phyloP scores from a whole-genome alignment of 2,329 filamentous ascomycete species.

The Daldinia sp. region DNA sequence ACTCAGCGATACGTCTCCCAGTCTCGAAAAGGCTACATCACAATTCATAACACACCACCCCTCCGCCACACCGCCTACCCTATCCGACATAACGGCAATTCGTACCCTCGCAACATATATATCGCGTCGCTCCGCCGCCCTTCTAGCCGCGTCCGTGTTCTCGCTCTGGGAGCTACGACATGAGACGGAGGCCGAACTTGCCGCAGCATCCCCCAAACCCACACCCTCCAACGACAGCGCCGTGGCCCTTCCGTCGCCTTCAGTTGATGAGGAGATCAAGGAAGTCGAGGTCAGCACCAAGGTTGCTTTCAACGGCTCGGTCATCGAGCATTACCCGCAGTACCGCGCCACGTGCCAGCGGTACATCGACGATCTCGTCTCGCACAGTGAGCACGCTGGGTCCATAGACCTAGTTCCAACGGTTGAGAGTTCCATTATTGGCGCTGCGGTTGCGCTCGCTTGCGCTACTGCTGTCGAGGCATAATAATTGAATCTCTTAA shows the following conservation, averaged over 20 bases:
- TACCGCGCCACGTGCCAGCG: slow-evolving; percentile 73
- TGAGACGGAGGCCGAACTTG: slow-evolving; percentile 58
- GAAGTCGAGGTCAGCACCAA: slow-evolving; percentile 64
- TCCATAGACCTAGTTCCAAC: slow-evolving; percentile 74
- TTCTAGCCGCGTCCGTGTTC: slow-evolving; percentile 70
- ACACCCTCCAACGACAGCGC: slow-evolving; percentile 49
- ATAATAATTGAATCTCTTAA: slow-evolving; percentile 2
- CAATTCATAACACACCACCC: slow-evolving; percentile 66
- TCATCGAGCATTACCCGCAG: slow-evolving; percentile 81
- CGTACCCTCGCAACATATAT: slow-evolving; percentile 66
- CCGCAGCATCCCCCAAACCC: slow-evolving; percentile 31
- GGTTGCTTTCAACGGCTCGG: slow-evolving; percentile 83
- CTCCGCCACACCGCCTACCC: slow-evolving; percentile 50
- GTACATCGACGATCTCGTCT: slow-evolving; percentile 71
- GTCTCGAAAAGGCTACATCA: slow-evolving; percentile 59
- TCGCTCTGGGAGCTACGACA: slow-evolving; percentile 69
- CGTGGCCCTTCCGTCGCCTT: slow-evolving; percentile 29
- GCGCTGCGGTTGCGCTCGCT: slow-evolving; percentile 78
- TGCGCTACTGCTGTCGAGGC: slow-evolving; percentile 49
- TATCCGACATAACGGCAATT: slow-evolving; percentile 65
- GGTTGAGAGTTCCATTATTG: slow-evolving; percentile 79
- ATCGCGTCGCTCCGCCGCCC: slow-evolving; percentile 68
- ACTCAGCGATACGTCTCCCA: slow-evolving; percentile 59
- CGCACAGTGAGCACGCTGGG: slow-evolving; percentile 53
- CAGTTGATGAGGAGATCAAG: slow-evolving; percentile 56